A percentile compares a stretch with the other conserved stretches of the same genome.
These are phyloP conservation scores for Powellomyces hirtus DNA, from an alignment of 192 early-diverging fungal genomes.

Conservation along the genomic window DNA sequence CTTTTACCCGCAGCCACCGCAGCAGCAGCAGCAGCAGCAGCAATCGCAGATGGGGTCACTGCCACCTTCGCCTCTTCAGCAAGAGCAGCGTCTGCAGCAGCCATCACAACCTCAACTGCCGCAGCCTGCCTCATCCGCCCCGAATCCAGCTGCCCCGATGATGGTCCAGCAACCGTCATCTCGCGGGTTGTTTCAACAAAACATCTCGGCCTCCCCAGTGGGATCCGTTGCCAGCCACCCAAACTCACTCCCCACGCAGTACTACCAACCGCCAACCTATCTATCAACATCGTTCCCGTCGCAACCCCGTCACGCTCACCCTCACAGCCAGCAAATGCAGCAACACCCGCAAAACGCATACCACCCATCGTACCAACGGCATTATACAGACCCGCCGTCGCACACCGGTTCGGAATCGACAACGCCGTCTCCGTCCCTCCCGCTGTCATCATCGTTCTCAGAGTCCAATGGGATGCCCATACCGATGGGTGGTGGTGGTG, in stretches of 20 bases:
- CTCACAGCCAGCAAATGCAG: too few relatives aligned
- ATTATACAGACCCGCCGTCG: too few relatives aligned
- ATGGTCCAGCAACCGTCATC: neutral
- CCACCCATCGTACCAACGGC: too few relatives aligned
- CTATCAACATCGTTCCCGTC: neutral
- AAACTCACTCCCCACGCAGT: neutral
- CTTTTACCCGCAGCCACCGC: neutral
- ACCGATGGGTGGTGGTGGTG: too few relatives aligned
- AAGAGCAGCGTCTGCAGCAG: neutral
- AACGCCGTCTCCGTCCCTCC: too few relatives aligned
- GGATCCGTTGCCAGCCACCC: neutral
- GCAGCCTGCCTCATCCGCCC: neutral
- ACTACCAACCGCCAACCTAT: neutral
- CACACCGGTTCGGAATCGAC: too few relatives aligned
- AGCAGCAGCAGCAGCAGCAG: slow-evolving; percentile 19
- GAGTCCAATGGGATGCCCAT: too few relatives aligned
- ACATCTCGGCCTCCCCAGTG: neutral
- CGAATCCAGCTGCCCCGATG: neutral
- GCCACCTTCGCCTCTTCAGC: neutral
- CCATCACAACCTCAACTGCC: neutral
- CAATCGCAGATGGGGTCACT: neutral
- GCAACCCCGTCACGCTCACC: neutral
- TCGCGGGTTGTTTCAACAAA: too few relatives aligned
- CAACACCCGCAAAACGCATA: too few relatives aligned
- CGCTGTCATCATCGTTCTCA: too few relatives aligned